Evolutionary conservation across 225 moss, liverwort and hornwort genomes (phyloP).

Genomic region (Sphagnum tenellum): DNA sequence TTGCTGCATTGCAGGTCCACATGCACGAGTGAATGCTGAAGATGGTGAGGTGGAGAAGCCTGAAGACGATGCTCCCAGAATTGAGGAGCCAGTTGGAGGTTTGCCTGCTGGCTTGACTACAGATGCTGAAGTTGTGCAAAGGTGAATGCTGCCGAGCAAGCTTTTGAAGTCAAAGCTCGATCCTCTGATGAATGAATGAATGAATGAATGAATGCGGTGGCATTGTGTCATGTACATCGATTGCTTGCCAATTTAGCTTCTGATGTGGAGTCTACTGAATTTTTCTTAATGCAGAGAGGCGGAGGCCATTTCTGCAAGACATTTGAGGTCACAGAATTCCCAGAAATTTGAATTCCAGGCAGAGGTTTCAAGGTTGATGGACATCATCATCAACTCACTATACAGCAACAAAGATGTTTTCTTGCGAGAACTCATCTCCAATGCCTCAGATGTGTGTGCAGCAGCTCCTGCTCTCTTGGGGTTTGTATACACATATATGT

Average conservation of each 20-base stretch:
- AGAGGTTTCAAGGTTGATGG: constrained; percentile 99
- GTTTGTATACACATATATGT: too few relatives aligned
- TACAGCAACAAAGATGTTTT: constrained; percentile 99
- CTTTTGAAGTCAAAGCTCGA: too few relatives aligned
- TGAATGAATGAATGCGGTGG: too few relatives aligned
- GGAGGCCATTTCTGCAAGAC: constrained; percentile 62
- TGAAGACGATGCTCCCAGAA: constrained; percentile 32
- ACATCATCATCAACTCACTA: constrained; percentile 94
- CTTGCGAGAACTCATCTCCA: constrained; percentile 92
- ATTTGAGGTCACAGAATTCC: constrained; percentile 40
- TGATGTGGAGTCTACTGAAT: neutral
- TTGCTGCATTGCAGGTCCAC: constrained; percentile 15
- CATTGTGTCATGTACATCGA: too few relatives aligned
- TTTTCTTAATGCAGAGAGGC: constrained; percentile 55
- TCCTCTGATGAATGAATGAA: too few relatives aligned
- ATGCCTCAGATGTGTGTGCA: constrained; percentile 89
- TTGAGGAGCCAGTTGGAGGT: constrained; percentile 44
- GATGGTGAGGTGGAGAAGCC: constrained; percentile 38
- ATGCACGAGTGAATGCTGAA: constrained; percentile 27
- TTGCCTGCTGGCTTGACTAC: constrained; percentile 47
- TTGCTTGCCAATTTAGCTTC: neutral
- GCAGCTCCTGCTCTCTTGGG: neutral
- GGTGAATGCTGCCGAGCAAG: constrained; percentile 9
- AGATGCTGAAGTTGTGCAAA: constrained; percentile 52
- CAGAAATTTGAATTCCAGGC: constrained; percentile 99